These are phyloP conservation scores for Mycotypha africana DNA, from an alignment of 371 early-diverging fungal species.

Conservation along the genomic window DNA sequence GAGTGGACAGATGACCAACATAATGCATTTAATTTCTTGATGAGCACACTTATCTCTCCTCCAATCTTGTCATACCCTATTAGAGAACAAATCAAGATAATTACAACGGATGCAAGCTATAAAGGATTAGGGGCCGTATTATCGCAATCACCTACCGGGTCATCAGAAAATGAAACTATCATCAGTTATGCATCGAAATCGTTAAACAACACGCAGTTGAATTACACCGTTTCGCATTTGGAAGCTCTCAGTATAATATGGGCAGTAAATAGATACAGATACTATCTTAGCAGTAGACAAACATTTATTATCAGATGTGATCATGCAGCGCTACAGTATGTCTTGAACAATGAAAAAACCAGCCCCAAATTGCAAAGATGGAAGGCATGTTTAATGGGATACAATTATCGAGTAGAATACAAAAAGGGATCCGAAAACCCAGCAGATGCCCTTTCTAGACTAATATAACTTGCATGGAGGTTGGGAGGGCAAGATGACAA, in stretches of 20 bases:
- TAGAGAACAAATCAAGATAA: constrained; percentile 14
- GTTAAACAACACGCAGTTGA: constrained; percentile 5
- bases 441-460: constrained; percentile 6
- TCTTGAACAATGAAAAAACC: constrained; percentile 1
- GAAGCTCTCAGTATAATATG: constrained; percentile 33
- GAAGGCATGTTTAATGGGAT: constrained; percentile 7
- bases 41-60: constrained; percentile 4
- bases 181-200: constrained; percentile 15
- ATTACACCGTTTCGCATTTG: constrained; percentile 10
- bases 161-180: constrained; percentile 10
- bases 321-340: constrained; percentile 1
- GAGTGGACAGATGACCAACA: constrained; percentile 15
- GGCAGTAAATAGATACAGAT: constrained; percentile 21
- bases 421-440: constrained; percentile 3
- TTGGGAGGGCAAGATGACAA: not conserved
- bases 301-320: constrained; percentile 10
- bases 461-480: too few species aligned
- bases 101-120: constrained; percentile 30
- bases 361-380: constrained; percentile 6
- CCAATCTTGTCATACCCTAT: constrained; percentile 26
- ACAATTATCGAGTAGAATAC: constrained; percentile 4
- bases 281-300: constrained; percentile 18
- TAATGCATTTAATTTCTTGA: constrained; percentile 17
- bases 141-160: constrained; percentile 19
- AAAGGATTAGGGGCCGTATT: constrained; percentile 31